phyloP scores from a whole-genome alignment of 2,329 filamentous ascomycete genomes.

The Mycosphaerella sp. region DNA sequence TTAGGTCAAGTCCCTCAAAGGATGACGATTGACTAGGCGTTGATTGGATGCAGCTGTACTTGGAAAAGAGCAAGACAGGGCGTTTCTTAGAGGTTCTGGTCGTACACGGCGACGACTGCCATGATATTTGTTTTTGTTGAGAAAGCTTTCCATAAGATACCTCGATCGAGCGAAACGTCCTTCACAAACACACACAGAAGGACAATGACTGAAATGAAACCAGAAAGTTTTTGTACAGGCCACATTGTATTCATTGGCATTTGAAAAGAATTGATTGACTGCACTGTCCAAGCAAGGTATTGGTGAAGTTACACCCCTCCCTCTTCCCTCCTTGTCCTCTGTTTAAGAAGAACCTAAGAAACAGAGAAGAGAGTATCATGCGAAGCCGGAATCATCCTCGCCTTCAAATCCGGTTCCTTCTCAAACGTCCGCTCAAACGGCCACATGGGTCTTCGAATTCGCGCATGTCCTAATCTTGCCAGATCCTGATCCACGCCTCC shows the following conservation, averaged over 20 bases:
- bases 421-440: conserved; percentile 17
- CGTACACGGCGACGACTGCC: background rate
- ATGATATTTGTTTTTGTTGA: background rate
- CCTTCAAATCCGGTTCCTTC: conserved; percentile 12
- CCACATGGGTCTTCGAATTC: conserved; percentile 22
- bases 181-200: background rate
- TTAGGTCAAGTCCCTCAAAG: conserved; percentile 29
- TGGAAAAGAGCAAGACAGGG: background rate
- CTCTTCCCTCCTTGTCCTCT: too few species aligned
- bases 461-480: conserved; percentile 13
- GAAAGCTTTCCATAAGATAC: background rate
- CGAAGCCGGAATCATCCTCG: conserved; percentile 7
- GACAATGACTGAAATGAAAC: background rate
- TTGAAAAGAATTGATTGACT: too few species aligned
- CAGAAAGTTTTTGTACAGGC: background rate
- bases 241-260: too few species aligned
- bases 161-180: background rate
- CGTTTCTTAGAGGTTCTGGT: background rate
- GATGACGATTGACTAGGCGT: conserved; percentile 46
- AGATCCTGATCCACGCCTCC: conserved; percentile 23
- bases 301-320: too few species aligned
- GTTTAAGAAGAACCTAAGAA: too few species aligned
- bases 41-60: background rate
- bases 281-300: too few species aligned
- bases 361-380: background rate